Base-by-base conservation (phyloP, 2,329 filamentous ascomycete genomes). In the Xylariales sp. region DNA sequence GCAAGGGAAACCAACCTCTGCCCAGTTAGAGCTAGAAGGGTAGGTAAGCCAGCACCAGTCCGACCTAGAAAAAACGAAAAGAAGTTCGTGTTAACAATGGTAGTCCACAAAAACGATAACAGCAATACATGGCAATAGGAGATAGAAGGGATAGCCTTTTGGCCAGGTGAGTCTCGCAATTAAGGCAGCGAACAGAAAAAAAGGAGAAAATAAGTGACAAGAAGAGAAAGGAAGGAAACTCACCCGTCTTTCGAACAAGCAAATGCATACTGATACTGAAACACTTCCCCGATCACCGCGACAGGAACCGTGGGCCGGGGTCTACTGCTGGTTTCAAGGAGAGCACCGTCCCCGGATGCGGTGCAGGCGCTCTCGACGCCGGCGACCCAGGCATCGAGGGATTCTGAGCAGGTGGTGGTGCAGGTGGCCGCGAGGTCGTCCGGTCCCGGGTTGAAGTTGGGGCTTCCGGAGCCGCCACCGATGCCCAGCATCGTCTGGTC, bases 401-500 rank as follows among this genome's bases (percentile, higher is more conserved):
- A 53, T 24, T 50, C 42, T 6, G 35, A 43, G 41, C 55, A 59
- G 27, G 50, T 47, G 5, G 41, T 36, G 11, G 51, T 54, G 40
- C 54, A 57, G 15, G 47, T 51, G 23, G 44, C 44, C 32, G 50
- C 41, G 8, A 56, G 40, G 40, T 57, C 50, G 7, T 45, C 40
- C 18, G 42, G 18, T 6, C 42, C 41, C 12, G 52, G 50, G 29
- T 53, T 31, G 40, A 56, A 59, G 33, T 47, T 38, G 8, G 53
- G 51, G 30, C 51, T 50, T 37, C 48, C 40, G 5, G 56, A 60
- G 6, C 54, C 54, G 19, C 53, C 56, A n/a, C n/a, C n/a, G 5
- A 56, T 30, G 13, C 51, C 49, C 18, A 56, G 40, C 4, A 59
- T 48, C 7, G 53, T 55, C 34, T 45, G 29, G 29, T 57, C 53